Base-by-base conservation (phyloP, 345 rosid species). In the Draba incana region DNA sequence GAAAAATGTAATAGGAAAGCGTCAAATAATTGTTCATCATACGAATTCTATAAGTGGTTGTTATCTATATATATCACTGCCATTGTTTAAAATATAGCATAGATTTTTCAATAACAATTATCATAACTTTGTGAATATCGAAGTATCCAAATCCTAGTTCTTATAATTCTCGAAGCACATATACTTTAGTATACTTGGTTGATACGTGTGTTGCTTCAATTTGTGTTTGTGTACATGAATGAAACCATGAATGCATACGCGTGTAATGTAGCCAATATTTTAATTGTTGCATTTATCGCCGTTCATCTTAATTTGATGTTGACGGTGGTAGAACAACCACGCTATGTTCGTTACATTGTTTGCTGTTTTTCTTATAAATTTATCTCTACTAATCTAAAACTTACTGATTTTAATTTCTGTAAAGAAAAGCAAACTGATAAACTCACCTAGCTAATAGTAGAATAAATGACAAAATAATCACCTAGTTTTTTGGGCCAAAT, bases 141-240 rank as follows among this genome's bases (percentile, higher is more conserved):
- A 28, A 14, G 27, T 45, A 62, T 25, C 30, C n/a, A 33, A 42
- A 10, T 33, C 47, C 2, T 46, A 31, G 55, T 62, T 62, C 30
- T 46, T 10, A 16, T 33, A 10, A 31, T 16, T 62, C 3, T 62
- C 13, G 13, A 23, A 63, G 56, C 3, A 12, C 11, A 63, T 48
- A 63, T 48, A 44, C 46, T 49, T 50, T 1, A 13, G 12, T 50
- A 3, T 8, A 8, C n/a, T 38, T 62, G 45, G n/a, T 23, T 12
- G 46, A 46, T 20, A 33, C 67, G 31, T 62, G 55, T 33, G 25
- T 39, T 50, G 33, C 35, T 51, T 28, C 23, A 5, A 47, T 63
- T 50, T 14, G 49, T 38, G 49, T 64, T 64, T 50, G 38, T 6
- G 60, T 27, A 41, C 31, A 66, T 53, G 49, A 20, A 20, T 20